Evolutionary conservation across 306 rosid species (phyloP).

Genomic region (Boehmeria nivea): DNA sequence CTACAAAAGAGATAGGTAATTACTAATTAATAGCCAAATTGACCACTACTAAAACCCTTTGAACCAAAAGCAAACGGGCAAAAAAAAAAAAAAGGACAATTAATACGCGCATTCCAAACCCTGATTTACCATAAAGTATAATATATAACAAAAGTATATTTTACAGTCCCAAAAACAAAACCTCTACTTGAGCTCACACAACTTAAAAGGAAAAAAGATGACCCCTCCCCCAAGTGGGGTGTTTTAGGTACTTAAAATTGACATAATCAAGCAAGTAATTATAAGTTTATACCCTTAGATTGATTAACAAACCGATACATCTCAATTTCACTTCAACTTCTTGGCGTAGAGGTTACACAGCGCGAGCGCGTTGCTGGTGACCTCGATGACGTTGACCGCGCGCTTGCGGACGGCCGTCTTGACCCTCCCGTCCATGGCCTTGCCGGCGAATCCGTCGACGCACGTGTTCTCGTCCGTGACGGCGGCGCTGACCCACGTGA

Average conservation of each 20-base stretch:
- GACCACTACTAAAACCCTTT: background rate
- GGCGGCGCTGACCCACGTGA: constrained; percentile 57
- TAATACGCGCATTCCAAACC: too few relatives aligned
- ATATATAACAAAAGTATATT: too few relatives aligned
- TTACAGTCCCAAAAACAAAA: too few relatives aligned
- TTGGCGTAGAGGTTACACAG: constrained; percentile 33
- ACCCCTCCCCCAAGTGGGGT: too few relatives aligned
- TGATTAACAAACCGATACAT: background rate
- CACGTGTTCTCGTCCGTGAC: constrained; percentile 55
- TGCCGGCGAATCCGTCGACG: constrained; percentile 45
- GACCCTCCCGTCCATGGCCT: constrained; percentile 31
- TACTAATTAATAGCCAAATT: background rate
- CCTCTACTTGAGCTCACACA: too few relatives aligned
- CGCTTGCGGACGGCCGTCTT: constrained; percentile 25
- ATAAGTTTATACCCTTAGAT: too few relatives aligned
- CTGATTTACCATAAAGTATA: too few relatives aligned
- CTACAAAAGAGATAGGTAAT: background rate
- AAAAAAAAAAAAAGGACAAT: too few relatives aligned
- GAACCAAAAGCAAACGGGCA: background rate
- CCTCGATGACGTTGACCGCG: constrained; percentile 27
- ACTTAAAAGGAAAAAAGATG: too few relatives aligned
- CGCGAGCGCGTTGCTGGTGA: constrained; percentile 49
- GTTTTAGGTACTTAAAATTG: too few relatives aligned
- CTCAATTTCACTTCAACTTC: constrained; percentile 5
- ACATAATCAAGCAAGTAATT: too few relatives aligned